Base-by-base conservation (phyloP, 2,329 filamentous ascomycete genomes). In the Zymoseptoria tritici region DNA sequence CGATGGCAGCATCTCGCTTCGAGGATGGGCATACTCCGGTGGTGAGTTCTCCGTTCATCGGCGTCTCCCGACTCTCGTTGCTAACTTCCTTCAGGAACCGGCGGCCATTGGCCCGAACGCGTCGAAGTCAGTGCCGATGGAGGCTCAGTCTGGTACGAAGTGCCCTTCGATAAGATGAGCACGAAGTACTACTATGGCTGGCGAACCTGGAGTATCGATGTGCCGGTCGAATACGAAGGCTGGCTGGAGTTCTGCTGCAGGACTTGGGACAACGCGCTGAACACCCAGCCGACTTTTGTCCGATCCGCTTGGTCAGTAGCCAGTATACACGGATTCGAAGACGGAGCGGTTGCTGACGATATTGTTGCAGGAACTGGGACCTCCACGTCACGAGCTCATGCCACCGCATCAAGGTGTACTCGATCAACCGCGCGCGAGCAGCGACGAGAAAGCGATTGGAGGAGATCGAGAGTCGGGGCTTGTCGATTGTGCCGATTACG, bases 81-180 rank as follows among this genome's bases (percentile, higher is more conserved):
- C 20, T 52, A 22, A 52, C 20, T 20, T 11, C 9, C 19, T 16
- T 2, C 36, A 52, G 50, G 61, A 19, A 63, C 61, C 2, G 74
- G 75, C 13, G 74, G 78, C 1, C 69, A 70, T 57, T 77, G 77
- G 77, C 74, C 85, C 0, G 81, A 85, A 56, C 74, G 85, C 0
- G 84, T 89, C 3, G 86, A 89, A 64, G 76, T 89, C 2, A 84
- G 80, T 2, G 76, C 78, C 0, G 85, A 88, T 64, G 85, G 86
- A 0, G 85, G 86, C 0, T 82, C 79, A 64, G 80, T 79, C 13
- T 88, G 85, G 85, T 87, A 88, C 62, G 76, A 80, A 9, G 82
- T 88, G 0, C 85, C 85, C 0, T 73, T 75, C 0, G 79, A 85
- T 54, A 84, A 86, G 1, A 62, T 89, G 61, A 83, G 80, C 2